Conservation (phyloP, 305 asterid species). For the Fraxinus sp. region DNA sequence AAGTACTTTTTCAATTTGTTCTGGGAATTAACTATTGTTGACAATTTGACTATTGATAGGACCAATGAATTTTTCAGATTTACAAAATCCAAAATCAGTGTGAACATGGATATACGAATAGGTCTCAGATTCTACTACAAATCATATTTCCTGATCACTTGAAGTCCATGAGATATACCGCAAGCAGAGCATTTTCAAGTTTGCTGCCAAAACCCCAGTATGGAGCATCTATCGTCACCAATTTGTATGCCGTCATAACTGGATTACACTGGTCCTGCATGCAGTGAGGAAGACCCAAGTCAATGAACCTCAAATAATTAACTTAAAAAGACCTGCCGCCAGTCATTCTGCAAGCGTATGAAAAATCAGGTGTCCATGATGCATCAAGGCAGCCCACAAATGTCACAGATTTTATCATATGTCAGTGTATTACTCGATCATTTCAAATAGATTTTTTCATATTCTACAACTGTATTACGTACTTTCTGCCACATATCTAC, state of each 20-base stretch:
- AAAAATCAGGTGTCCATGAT: neutral
- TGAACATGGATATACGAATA: neutral
- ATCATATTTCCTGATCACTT: neutral
- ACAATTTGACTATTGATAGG: neutral
- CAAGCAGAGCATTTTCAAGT: conserved; percentile 72
- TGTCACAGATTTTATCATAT: neutral
- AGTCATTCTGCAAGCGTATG: neutral
- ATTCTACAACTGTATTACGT: neutral
- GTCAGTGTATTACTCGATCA: neutral
- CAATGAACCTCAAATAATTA: conserved; percentile 8
- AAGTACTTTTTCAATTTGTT: neutral
- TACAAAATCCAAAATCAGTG: neutral
- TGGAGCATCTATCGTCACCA: conserved; percentile 83
- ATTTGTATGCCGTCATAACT: conserved; percentile 85
- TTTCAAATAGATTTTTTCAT: neutral
- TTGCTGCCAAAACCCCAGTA: conserved; percentile 87
- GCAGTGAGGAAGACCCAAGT: conserved; percentile 1
- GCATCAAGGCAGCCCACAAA: neutral
- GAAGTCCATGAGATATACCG: conserved; percentile 44
- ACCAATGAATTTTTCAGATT: neutral
- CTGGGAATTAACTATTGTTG: neutral
- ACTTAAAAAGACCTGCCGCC: neutral
- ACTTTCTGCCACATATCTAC: neutral
- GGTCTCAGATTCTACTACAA: neutral
- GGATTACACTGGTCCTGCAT: conserved; percentile 68